Evolutionary conservation across 2,329 filamentous ascomycete genomes (phyloP).

Genomic region (Arthrobotrys conoides): DNA sequence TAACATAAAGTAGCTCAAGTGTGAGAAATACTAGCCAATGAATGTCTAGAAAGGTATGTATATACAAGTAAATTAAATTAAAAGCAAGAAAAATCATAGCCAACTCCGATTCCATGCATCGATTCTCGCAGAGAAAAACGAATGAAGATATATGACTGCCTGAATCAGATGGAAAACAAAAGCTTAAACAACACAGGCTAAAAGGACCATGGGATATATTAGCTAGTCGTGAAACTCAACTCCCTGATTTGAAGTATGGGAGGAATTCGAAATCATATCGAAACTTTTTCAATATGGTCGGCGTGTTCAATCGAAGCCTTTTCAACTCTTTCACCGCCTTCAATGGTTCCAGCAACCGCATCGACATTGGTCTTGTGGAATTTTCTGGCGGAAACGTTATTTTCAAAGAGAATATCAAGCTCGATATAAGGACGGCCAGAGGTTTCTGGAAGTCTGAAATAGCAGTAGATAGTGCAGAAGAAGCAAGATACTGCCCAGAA

Average conservation of each 20-base stretch:
- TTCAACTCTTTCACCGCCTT: neutral
- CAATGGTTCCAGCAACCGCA: constrained; percentile 57
- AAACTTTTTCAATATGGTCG: constrained; percentile 17
- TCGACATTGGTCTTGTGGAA: constrained; percentile 67
- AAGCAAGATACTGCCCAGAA: constrained; percentile 80
- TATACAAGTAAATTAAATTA: neutral
- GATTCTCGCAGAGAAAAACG: constrained; percentile 24
- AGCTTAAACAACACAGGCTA: constrained; percentile 7
- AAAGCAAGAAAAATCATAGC: constrained; percentile 10
- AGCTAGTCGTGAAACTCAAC: neutral
- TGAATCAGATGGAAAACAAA: constrained; percentile 10
- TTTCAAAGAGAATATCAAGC: constrained; percentile 76
- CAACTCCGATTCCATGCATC: constrained; percentile 18
- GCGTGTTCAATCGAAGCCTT: constrained; percentile 41
- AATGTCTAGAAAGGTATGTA: constrained; percentile 6
- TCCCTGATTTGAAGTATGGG: no score
- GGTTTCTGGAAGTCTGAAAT: constrained; percentile 82
- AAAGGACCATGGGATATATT: neutral
- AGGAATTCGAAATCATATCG: constrained; percentile 24
- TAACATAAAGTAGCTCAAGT: neutral
- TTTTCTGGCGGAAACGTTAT: constrained; percentile 67
- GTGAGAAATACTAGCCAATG: neutral
- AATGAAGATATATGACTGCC: constrained; percentile 13
- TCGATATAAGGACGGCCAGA: constrained; percentile 85
- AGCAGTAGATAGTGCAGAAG: constrained; percentile 84